Percentiles rank a stretch among this genome's conserved stretches.
These are phyloP conservation scores for Cercospora zeae-maydis DNA, from an alignment of 2,329 filamentous ascomycete genomes.

Conservation along the genomic window DNA sequence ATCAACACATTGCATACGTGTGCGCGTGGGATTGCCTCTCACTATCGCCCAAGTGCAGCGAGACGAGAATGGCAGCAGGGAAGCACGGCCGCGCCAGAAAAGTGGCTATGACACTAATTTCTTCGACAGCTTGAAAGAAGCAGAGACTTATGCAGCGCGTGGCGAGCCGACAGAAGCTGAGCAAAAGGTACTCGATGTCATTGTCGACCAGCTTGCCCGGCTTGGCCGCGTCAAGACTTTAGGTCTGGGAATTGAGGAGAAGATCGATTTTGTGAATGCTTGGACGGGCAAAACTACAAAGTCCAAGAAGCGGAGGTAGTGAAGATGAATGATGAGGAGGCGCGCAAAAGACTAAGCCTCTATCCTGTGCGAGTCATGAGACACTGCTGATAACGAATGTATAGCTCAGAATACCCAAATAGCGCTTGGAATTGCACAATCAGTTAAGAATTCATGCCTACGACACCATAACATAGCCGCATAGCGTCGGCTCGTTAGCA, in stretches of 20 bases:
- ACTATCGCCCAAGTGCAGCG: constrained; percentile 45
- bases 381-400: neutral
- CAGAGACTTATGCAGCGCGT: constrained; percentile 19
- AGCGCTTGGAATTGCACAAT: neutral
- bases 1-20: constrained; percentile 83
- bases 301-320: constrained; percentile 13
- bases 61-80: constrained; percentile 27
- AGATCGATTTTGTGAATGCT: constrained; percentile 73
- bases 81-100: constrained; percentile 21
- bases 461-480: neutral
- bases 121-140: constrained; percentile 43
- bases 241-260: constrained; percentile 76
- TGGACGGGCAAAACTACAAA: constrained; percentile 46
- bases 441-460: neutral
- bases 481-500: neutral
- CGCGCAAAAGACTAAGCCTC: neutral
- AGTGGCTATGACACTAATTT: constrained; percentile 46
- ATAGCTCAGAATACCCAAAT: constrained; percentile 5
- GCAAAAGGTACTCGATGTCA: constrained; percentile 67
- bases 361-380: neutral
- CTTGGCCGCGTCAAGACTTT: constrained; percentile 86
- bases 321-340: neutral
- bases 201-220: constrained; percentile 82
- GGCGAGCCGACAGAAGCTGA: constrained; percentile 53
- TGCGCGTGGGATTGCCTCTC: constrained; percentile 74